Evolutionary conservation across 2,329 filamentous ascomycete genomes (phyloP), one percentile per base, ranked within the genome.

Genomic region (Aspergillus neoniger): DNA sequence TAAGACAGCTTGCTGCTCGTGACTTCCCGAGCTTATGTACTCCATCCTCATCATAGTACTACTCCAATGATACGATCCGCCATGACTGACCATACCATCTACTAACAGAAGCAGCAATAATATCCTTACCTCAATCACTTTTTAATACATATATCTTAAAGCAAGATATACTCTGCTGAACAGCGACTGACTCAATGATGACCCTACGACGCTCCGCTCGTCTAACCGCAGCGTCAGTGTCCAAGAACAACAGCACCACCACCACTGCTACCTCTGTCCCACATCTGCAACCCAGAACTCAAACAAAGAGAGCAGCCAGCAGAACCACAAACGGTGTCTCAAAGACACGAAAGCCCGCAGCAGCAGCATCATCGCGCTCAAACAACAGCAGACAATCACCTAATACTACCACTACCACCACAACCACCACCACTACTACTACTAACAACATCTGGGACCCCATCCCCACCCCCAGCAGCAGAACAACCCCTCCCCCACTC

Each of bases 201-300:
- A 80, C 82, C 41, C 72, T 84, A 10, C 73, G 84, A 64, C 81
- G 83, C 57, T 86, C 83, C 49, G 73, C 80, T 44, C 79, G 83
- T 48, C 75, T 83, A 32, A 76, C 74, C 52, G 71, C 73, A 14
- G 70, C 67, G 50, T 68, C 62, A 36, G 32, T 36, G 4, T 36
- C 32, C 32, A 36, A 36, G 12, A 36, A 36, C 55, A 56, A 56
- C 12, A 57, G 67, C 55, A 61, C 68, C 12, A 57, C 67, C 54
- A 61, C 67, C 36, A 17, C 21, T 21, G 19, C 1, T 2, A 28
- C 2, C 25, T 2, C 32, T 36, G 5, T 63, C 38, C 57, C 64
- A 4, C 57, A 67, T 12, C 60, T 68, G 21, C 64, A 68, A 52
- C 43, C 61, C 43, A 61, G 39, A 17, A 60, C 71, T 48, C 67